These are phyloP conservation scores for Sanguinoderma infundibulare DNA, from an alignment of 1,284 basidiomycete genomes.

Conservation along the genomic window DNA sequence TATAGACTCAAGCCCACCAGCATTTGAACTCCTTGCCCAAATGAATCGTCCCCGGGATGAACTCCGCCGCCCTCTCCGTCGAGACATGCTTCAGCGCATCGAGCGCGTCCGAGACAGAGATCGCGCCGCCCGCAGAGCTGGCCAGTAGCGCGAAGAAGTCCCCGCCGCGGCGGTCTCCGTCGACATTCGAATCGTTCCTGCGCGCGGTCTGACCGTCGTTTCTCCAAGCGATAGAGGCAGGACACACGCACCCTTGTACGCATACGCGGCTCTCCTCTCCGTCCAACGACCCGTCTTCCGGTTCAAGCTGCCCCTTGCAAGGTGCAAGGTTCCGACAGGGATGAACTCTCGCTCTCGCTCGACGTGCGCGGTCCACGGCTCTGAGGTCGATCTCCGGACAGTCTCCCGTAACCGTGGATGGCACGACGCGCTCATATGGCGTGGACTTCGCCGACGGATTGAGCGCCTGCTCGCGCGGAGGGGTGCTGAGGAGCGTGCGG, in stretches of 20 bases:
- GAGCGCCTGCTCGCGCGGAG: background rate
- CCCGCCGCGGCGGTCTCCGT: background rate
- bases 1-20: constrained; percentile 1
- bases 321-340: background rate
- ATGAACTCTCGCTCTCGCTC: background rate
- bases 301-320: background rate
- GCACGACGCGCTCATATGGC: background rate
- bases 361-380: background rate
- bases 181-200: background rate
- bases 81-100: background rate
- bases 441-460: background rate
- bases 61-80: background rate
- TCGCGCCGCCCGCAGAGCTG: background rate
- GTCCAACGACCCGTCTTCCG: background rate
- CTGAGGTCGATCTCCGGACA: background rate
- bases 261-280: background rate
- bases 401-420: too few relatives aligned
- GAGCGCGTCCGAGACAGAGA: constrained; percentile 5
- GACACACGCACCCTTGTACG: background rate
- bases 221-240: too few relatives aligned
- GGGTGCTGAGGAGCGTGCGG: background rate
- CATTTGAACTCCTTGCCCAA: background rate
- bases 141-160: background rate
- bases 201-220: background rate
- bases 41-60: constrained; percentile 3